Evolutionary conservation across 176 grass and related monocot species (phyloP).

Genomic region (Secale cereale): DNA sequence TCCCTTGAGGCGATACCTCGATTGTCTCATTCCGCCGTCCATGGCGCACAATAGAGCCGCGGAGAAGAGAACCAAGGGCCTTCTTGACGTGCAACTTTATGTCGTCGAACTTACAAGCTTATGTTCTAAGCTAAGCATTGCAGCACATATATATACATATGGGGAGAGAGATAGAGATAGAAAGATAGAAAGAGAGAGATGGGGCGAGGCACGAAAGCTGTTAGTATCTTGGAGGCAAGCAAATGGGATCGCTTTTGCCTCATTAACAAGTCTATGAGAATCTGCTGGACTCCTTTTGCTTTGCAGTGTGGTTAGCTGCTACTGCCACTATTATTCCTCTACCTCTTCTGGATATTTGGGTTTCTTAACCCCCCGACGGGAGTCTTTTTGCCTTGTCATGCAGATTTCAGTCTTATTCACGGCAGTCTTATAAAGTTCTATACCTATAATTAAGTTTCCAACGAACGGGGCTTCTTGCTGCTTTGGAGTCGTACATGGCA

Average conservation of each 20-base stretch:
- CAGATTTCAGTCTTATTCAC: not conserved
- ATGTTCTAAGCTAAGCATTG: constrained; percentile 22
- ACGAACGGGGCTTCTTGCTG: too few relatives aligned
- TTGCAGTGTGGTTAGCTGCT: constrained; percentile 2
- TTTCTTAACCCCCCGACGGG: not conserved
- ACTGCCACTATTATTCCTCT: constrained; percentile 12
- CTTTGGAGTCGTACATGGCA: too few relatives aligned
- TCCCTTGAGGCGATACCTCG: not conserved
- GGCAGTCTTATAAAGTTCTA: too few relatives aligned
- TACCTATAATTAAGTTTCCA: too few relatives aligned
- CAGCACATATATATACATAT: not conserved
- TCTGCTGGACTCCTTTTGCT: constrained; percentile 23
- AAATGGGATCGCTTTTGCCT: constrained; percentile 60
- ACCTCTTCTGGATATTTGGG: not conserved
- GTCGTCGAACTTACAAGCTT: not conserved
- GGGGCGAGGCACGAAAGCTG: constrained; percentile 14
- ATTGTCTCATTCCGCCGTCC: constrained; percentile 26
- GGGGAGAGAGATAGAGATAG: not conserved
- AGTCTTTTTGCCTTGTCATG: not conserved
- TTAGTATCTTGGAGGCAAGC: constrained; percentile 20
- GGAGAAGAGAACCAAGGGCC: not conserved
- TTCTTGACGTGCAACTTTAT: not conserved
- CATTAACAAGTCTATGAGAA: constrained; percentile 40
- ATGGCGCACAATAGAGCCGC: too few relatives aligned
- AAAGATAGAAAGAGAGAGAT: not conserved